Evolutionary conservation across 2,329 filamentous ascomycete species (phyloP), one percentile per base, ranked within the genome.

Genomic region (Diaporthe destruens): DNA sequence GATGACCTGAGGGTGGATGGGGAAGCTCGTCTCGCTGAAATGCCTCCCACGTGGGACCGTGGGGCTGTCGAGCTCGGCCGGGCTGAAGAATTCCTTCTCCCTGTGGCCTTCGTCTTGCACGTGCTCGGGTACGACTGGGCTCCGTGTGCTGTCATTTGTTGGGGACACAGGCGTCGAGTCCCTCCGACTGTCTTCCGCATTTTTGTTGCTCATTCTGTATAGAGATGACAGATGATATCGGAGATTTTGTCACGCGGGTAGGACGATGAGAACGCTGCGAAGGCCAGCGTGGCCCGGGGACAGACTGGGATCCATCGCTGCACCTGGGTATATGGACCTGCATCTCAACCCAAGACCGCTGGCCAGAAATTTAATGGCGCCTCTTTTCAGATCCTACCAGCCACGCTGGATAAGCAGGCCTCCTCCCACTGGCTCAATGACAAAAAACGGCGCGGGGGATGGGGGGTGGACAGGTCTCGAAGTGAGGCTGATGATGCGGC

Each of bases 1-100:
- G 61, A 67, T 29, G n/a, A 71, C 59, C 29, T 68, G 49, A 8
- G 70, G 70, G 14, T 32, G 59, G 47, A 71, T 71, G 39, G 29
- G 18, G 51, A 8, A 14, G 23, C 16, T 59, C 3, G 53, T 71
- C 61, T 71, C 70, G 63, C 59, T 67, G 51, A 44, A 71, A 25
- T 68, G 70, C 9, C 70, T 44, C n/a, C 42, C 49, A 3, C 61
- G 70, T 56, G 70, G 36, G 25, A 71, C 36, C 2, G 42, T 68
- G 14, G 59, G 39, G 14, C 70, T 55, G 53, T 57, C 61, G 25
- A 71, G 49, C 55, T 71, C 70, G 36, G 59, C n/a, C 7, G 39
- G 51, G 14, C 16, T 59, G 39, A 56, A 67, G 61, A 9, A 51
- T 20, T 72, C 70, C 59, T 72, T 65, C 29, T 54, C 53, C 8